Evolutionary conservation across 148 eudicot species (phyloP).

Genomic region (Nyssa sinensis): DNA sequence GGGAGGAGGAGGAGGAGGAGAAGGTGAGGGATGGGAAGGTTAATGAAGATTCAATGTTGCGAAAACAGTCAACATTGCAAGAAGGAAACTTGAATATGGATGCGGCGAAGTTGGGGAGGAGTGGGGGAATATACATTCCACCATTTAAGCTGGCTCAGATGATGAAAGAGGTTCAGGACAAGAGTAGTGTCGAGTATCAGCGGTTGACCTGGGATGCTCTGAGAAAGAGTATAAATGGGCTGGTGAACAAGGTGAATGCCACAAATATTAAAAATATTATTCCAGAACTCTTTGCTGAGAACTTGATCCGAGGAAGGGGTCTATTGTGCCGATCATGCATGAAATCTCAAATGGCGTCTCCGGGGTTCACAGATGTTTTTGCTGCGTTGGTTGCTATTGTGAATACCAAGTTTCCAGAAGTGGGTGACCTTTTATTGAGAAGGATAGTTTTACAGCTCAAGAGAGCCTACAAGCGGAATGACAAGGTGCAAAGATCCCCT

Average conservation of each 20-base stretch:
- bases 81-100: slow-evolving; percentile 19
- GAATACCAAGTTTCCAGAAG: slow-evolving; percentile 65
- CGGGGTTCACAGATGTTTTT: slow-evolving; percentile 64
- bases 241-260: slow-evolving; percentile 67
- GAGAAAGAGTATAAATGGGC: slow-evolving; percentile 66
- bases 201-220: slow-evolving; percentile 75
- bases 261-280: slow-evolving; percentile 56
- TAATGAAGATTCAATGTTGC: slow-evolving; percentile 26
- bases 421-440: slow-evolving; percentile 63
- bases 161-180: slow-evolving; percentile 83
- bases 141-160: slow-evolving; percentile 82
- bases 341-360: slow-evolving; percentile 79
- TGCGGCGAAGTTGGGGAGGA: slow-evolving; percentile 53
- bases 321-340: slow-evolving; percentile 65
- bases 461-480: slow-evolving; percentile 68
- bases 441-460: slow-evolving; percentile 62
- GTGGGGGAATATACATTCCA: slow-evolving; percentile 87
- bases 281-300: slow-evolving; percentile 62
- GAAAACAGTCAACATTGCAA: slow-evolving; percentile 10
- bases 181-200: slow-evolving; percentile 70
- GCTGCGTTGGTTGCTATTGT: slow-evolving; percentile 72
- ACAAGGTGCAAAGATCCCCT: slow-evolving; percentile 36
- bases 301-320: slow-evolving; percentile 67
- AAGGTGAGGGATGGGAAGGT: slow-evolving; percentile 27
- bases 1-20: slow-evolving; percentile 39